Base-by-base conservation (phyloP, 164 flowering plant species). In the Euptelea pleiosperma region DNA sequence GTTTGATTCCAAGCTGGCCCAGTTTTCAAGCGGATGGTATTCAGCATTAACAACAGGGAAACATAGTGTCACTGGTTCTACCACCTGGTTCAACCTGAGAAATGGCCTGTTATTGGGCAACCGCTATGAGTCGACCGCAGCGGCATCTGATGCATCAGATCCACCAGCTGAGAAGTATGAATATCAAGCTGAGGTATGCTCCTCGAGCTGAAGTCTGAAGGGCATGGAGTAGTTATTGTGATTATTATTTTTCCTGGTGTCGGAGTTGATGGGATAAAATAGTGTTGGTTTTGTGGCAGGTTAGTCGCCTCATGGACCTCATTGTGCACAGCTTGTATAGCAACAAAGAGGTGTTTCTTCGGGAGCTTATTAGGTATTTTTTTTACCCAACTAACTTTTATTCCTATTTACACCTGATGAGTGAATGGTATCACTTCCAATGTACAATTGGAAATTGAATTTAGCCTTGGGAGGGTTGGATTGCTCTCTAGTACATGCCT, bases 241-340 rank as follows among this genome's bases (percentile, higher is more conserved):
- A 61, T 21, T 14, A 19, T 14, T 33, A 33, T 22, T 31, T 2
- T 34, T 45, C 12, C 3, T 43, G 33, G 31, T 52, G 14, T 40
- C 16, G 16, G 31, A 26, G 31, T 16, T 10, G 6, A 10, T 40
- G 47, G 11, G 22, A 37, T 52, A 40, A 14, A 40, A 19, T 37
- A 19, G 37, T 3, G 11, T 7, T 56, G 19, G 26, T 26, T 41
- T 37, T 29, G 29, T 67, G 50, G 49, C 84, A 92, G 98, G 97
- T 93, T 62, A 88, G 97, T 62, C 92, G 97, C 15, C 91, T 90
- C 45, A 90, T 93, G 98, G 97, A 93, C 70, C 96, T 93, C 36
- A 90, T 93, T 64, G 98, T 93, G 41, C 80, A 93, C 67, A 90
- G 96, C 68, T 74, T 87, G 50, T 93, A 90, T 60, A 90, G 96